Conservation (phyloP, 176 grass and related monocot species). For the Eragrostis nindensis region DNA sequence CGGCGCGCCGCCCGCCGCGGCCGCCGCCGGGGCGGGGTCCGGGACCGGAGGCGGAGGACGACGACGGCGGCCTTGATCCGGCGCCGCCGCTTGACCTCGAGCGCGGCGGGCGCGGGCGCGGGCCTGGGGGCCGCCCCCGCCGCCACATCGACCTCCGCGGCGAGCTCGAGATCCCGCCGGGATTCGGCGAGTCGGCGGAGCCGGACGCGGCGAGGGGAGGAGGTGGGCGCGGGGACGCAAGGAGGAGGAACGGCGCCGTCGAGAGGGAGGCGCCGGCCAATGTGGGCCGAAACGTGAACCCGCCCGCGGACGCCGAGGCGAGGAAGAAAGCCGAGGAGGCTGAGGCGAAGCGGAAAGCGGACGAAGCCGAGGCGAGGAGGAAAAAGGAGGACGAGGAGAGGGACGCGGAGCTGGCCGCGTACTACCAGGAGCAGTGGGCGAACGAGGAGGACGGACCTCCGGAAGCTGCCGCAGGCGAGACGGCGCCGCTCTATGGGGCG, state of each 20-base stretch:
- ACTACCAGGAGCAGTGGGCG: slow-evolving; percentile 60
- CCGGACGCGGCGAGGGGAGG: slow-evolving; percentile 24
- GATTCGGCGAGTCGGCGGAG: slow-evolving; percentile 13
- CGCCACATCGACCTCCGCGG: slow-evolving; percentile 61
- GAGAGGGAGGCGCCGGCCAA: slow-evolving; percentile 44
- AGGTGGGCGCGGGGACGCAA: slow-evolving; percentile 29
- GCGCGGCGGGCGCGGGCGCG: slow-evolving; percentile 18
- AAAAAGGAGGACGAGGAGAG: slow-evolving; percentile 57
- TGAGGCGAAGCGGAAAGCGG: slow-evolving; percentile 38
- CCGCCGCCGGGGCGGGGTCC: slow-evolving; percentile 25
- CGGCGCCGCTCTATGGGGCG: slow-evolving; percentile 40
- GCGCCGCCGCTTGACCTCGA: slow-evolving; percentile 47
- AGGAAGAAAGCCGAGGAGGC: slow-evolving; percentile 57
- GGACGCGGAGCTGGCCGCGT: slow-evolving; percentile 57
- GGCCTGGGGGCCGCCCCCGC: not conserved
- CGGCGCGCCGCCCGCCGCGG: slow-evolving; percentile 32
- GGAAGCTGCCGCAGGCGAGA: slow-evolving; percentile 33
- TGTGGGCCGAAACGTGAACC: slow-evolving; percentile 37
- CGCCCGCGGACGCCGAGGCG: slow-evolving; percentile 40
- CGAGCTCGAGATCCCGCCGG: slow-evolving; percentile 57
- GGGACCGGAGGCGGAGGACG: not conserved
- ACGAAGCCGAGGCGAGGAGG: slow-evolving; percentile 57
- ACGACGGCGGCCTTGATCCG: slow-evolving; percentile 26
- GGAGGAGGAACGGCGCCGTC: slow-evolving; percentile 42
- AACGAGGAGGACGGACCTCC: slow-evolving; percentile 45